Percentiles rank a stretch among this genome's conserved stretches.
Conservation (phyloP, 78 protist species). For the Chrysochromulina parva region DNA sequence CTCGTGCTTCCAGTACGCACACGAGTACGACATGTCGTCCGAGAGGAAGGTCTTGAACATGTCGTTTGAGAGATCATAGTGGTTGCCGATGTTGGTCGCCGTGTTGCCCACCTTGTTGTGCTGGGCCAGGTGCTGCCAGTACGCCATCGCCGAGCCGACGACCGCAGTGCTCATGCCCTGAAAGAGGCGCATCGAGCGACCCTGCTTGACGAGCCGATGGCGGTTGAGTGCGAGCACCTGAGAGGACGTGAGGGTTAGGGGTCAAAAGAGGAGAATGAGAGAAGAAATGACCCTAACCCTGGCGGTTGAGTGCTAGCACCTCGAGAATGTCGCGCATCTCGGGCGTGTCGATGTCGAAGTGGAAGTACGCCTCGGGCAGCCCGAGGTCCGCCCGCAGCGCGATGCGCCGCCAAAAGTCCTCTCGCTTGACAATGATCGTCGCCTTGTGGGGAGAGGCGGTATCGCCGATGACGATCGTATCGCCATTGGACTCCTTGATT, state of each 20-base stretch:
- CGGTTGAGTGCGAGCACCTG: not conserved
- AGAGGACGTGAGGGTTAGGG: no score
- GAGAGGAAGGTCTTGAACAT: slow-evolving; percentile 19
- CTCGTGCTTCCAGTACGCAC: not conserved
- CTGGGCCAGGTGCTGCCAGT: not conserved
- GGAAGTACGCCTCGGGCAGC: slow-evolving; percentile 10
- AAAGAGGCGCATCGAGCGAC: not conserved
- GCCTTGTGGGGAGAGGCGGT: no score
- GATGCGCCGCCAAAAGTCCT: no score
- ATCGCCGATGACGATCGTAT: no score
- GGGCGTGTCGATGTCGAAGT: not conserved
- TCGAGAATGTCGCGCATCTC: not conserved
- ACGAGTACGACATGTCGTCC: slow-evolving; percentile 14
- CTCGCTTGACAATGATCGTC: no score
- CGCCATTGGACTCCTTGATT: no score
- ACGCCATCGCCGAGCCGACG: no score
- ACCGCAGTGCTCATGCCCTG: not conserved
- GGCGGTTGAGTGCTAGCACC: not conserved
- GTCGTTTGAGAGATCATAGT: slow-evolving; percentile 50
- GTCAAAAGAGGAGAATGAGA: no score
- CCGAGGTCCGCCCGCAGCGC: not conserved
- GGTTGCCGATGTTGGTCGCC: slow-evolving; percentile 13
- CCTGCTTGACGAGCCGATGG: not conserved
- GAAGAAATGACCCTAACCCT: no score
- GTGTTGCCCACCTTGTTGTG: not conserved